A percentile compares a stretch with the other conserved stretches of the same genome.
Evolutionary conservation across 2,329 filamentous ascomycete genomes (phyloP).

Genomic region (Talaromyces sp.): DNA sequence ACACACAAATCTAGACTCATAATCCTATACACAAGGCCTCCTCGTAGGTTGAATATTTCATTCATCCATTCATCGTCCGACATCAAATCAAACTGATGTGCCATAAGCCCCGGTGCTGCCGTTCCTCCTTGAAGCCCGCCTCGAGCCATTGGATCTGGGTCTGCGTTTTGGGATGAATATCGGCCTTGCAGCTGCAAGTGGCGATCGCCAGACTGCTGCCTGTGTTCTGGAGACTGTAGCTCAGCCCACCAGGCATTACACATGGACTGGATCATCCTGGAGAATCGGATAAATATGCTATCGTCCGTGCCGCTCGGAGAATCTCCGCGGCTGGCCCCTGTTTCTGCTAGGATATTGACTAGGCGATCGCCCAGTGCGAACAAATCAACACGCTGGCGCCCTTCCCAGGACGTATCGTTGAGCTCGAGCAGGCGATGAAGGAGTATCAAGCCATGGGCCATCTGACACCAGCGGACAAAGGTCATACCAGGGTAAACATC

Average conservation of each 20-base stretch:
- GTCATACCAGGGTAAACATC: not conserved
- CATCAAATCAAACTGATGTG: not conserved
- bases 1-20: no score
- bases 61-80: constrained; percentile 6
- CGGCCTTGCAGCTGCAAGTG: constrained; percentile 1
- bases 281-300: constrained; percentile 10
- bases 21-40: no score
- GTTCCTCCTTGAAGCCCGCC: not conserved
- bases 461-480: constrained; percentile 4
- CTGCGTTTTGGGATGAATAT: not conserved
- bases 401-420: constrained; percentile 10
- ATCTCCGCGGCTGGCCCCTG: not conserved
- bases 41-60: constrained; percentile 24
- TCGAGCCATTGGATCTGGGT: not conserved
- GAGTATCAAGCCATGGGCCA: constrained; percentile 7
- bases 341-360: constrained; percentile 4
- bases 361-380: constrained; percentile 12
- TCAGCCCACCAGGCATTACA: constrained; percentile 13
- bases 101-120: no score
- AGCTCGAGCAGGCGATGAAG: constrained; percentile 7
- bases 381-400: not conserved
- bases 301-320: not conserved
- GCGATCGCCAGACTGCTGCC: not conserved
- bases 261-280: constrained; percentile 10
- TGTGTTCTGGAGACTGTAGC: constrained; percentile 1